A percentile compares a stretch with the other conserved stretches of the same genome.
Conservation (phyloP, 2,329 filamentous ascomycete genomes). For the Xylaria sp. region DNA sequence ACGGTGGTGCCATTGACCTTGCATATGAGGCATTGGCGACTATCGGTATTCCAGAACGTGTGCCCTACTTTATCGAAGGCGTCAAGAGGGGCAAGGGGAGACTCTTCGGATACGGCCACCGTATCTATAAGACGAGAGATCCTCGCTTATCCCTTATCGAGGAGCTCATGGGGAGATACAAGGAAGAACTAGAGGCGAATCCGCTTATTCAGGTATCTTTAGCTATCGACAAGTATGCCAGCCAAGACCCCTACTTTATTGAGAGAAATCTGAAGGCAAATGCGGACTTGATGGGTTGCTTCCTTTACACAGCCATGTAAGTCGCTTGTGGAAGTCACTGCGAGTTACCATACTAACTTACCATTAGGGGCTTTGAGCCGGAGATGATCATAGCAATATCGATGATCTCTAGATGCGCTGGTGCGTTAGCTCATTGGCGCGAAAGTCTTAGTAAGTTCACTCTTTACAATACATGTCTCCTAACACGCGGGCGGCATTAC, state of each 20-base stretch:
- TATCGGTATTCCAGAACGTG: slow-evolving; percentile 53
- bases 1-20: slow-evolving; percentile 61
- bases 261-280: slow-evolving; percentile 55
- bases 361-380: slow-evolving; percentile 46
- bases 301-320: slow-evolving; percentile 55
- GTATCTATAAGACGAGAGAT: slow-evolving; percentile 47
- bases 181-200: slow-evolving; percentile 45
- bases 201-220: slow-evolving; percentile 53
- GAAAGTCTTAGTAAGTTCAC: slow-evolving; percentile 46
- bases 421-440: slow-evolving; percentile 49
- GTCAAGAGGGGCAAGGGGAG: slow-evolving; percentile 56
- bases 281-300: slow-evolving; percentile 58
- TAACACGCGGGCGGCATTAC: slow-evolving; percentile 10
- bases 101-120: slow-evolving; percentile 54
- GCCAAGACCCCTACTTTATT: slow-evolving; percentile 53
- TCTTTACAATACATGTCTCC: background rate
- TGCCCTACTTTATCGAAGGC: slow-evolving; percentile 53
- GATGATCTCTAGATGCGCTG: slow-evolving; percentile 44
- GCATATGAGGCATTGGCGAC: slow-evolving; percentile 56
- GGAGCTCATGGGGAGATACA: slow-evolving; percentile 43
- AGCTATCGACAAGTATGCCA: slow-evolving; percentile 53
- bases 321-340: slow-evolving; percentile 20
- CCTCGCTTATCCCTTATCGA: slow-evolving; percentile 45
- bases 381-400: slow-evolving; percentile 49
- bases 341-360: slow-evolving; percentile 21